Evolutionary conservation across 2,329 filamentous ascomycete species (phyloP).

Genomic region (Trichoderma hamatum): DNA sequence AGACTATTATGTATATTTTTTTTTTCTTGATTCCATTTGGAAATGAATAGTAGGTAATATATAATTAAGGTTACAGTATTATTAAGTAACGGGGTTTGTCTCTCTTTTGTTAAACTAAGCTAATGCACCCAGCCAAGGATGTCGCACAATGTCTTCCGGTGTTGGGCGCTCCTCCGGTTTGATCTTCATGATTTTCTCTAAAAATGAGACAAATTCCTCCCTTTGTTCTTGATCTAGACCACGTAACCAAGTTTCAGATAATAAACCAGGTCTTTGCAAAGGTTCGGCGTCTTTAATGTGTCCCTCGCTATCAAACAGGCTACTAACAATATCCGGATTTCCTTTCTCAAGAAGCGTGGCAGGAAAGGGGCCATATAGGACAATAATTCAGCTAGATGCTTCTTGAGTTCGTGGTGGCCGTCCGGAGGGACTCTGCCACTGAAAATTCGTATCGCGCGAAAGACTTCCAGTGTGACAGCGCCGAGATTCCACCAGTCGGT

Average conservation of each 20-base stretch:
- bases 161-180: constrained; percentile 3
- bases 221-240: not conserved
- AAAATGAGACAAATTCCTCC: not conserved
- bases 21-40: too few relatives aligned
- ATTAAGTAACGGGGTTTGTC: too few relatives aligned
- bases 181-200: constrained; percentile 9
- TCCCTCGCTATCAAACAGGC: not conserved
- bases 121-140: not conserved
- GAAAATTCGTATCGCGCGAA: constrained; percentile 3
- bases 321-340: not conserved
- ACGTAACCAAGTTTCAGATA: not conserved
- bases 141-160: not conserved
- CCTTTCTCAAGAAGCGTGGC: not conserved
- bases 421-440: not conserved
- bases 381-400: not conserved
- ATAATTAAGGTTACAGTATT: too few relatives aligned
- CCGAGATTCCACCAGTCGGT: constrained; percentile 6
- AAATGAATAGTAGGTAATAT: not conserved
- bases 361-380: not conserved
- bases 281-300: not conserved
- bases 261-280: not conserved
- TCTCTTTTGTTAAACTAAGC: not conserved
- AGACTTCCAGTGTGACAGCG: not conserved
- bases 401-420: not conserved
- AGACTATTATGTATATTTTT: too few relatives aligned